Evolutionary conservation across 257 asterid species (phyloP), one percentile per base, ranked within the genome.

Genomic region (Solanum rostratum): DNA sequence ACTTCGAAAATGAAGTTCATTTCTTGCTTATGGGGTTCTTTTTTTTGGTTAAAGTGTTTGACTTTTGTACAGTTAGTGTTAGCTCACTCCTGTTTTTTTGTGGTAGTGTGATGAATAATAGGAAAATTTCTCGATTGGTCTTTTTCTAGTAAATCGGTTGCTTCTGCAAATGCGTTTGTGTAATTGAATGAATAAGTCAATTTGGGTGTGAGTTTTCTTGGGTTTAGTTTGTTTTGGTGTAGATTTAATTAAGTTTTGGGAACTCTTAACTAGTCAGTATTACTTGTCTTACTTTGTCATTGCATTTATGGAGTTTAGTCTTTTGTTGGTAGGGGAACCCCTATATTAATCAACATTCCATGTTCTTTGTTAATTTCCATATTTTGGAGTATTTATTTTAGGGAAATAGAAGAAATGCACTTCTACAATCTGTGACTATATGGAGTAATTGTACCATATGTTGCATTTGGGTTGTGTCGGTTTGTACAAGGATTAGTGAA

Each of bases 81-180:
- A 22, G 59, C 57, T 73, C 9, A 73, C 54, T 73, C 52, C 0
- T 50, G 29, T 33, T 1, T 65, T 2, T 63, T 16, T 62, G 71
- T 27, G 10, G 53, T 41, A 41, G 45, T 41, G 45, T 7, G 54
- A 22, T 60, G 43, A 57, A 30, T 46, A 74, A 81, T 27, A 59
- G 45, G 49, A 53, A 33, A 33, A 33, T 46, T 10, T 9, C 14
- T 57, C 65, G 30, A 57, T n/a, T 37, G 29, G 37, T 88, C 71
- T 80, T 86, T 84, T 79, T 66, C 39, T 12, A 24, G 62, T 54
- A 80, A 49, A 60, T 88, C 63, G 85, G 66, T 18, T 86, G 88
- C 66, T 88, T 87, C 24, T 52, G 88, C 76, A 68, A 60, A 63
- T 88, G 89, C 91, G 88, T 88, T 86, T 85, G 69, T 71, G 70